phyloP scores from a whole-genome alignment of 2,329 filamentous ascomycete species.

The Diaporthe batatas region DNA sequence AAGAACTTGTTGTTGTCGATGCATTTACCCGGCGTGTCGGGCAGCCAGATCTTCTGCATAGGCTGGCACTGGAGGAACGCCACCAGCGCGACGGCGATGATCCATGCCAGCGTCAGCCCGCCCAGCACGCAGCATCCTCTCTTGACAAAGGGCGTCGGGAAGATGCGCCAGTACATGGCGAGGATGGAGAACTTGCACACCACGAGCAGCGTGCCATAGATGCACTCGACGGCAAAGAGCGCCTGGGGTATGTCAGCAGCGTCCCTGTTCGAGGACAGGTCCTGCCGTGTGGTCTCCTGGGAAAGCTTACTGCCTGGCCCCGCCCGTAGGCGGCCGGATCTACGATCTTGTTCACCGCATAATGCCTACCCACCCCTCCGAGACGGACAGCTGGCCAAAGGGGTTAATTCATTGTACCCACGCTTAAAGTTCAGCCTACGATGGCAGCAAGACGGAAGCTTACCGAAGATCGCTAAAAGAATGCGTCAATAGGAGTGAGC shows the following conservation, averaged over 20 bases:
- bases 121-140: conserved; percentile 23
- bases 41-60: conserved; percentile 12
- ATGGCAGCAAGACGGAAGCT: neutral
- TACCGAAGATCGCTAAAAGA: conserved; percentile 17
- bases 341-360: conserved; percentile 25
- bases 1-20: conserved; percentile 34
- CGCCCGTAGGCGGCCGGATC: conserved; percentile 15
- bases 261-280: too few species aligned
- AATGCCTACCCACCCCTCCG: conserved; percentile 23
- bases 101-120: conserved; percentile 19
- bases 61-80: conserved; percentile 17
- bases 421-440: neutral
- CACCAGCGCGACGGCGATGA: conserved; percentile 19
- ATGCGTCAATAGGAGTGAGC: neutral
- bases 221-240: conserved; percentile 24
- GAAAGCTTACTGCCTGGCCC: conserved; percentile 11
- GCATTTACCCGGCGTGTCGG: conserved; percentile 9
- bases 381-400: conserved; percentile 9
- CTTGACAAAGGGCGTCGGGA: conserved; percentile 28
- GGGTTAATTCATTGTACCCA: neutral
- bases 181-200: conserved; percentile 25
- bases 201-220: conserved; percentile 3
- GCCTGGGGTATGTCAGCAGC: neutral
- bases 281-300: neutral
- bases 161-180: conserved; percentile 36